Evolutionary conservation across 345 rosid genomes (phyloP).

Genomic region (Salix viminalis): DNA sequence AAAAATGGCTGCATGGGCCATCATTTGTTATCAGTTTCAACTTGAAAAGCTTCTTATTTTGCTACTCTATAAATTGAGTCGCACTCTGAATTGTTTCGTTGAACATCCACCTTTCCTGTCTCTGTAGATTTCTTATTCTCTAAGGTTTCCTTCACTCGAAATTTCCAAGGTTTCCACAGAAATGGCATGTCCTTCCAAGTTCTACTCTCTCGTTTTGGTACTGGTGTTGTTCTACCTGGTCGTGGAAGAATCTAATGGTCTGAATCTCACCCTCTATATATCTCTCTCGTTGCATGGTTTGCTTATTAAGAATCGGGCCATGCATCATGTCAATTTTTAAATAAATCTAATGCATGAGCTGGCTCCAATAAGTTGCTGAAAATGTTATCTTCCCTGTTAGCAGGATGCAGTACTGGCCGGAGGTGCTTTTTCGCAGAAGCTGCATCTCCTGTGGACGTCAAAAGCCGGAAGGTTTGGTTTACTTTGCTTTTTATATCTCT

Average conservation of each 20-base stretch:
- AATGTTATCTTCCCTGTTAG: not conserved
- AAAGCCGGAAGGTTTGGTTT: conserved; percentile 15
- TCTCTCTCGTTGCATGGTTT: not conserved
- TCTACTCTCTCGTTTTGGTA: conserved; percentile 12
- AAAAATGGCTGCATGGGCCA: conserved; percentile 54
- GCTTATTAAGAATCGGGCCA: not conserved
- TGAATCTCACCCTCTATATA: not conserved
- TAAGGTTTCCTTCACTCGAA: not conserved
- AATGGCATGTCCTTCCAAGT: conserved; percentile 18
- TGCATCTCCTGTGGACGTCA: not conserved
- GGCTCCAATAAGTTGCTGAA: not conserved
- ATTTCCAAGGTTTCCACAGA: not conserved
- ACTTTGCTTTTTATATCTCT: not conserved
- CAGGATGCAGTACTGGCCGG: conserved; percentile 7
- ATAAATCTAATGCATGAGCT: not conserved
- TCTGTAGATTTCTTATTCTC: not conserved
- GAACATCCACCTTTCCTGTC: not conserved
- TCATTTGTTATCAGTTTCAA: conserved; percentile 31
- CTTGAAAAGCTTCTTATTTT: not conserved
- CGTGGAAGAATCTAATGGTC: conserved; percentile 40
- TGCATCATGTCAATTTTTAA: no score
- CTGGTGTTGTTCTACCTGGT: conserved; percentile 31
- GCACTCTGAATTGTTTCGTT: not conserved
- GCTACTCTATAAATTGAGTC: conserved; percentile 30
- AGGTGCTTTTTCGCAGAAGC: not conserved